Percentiles rank a stretch among this genome's conserved stretches.
These are phyloP conservation scores for Phalaenopsis equestris DNA, from an alignment of 106 monocot genomes.

Conservation along the genomic window DNA sequence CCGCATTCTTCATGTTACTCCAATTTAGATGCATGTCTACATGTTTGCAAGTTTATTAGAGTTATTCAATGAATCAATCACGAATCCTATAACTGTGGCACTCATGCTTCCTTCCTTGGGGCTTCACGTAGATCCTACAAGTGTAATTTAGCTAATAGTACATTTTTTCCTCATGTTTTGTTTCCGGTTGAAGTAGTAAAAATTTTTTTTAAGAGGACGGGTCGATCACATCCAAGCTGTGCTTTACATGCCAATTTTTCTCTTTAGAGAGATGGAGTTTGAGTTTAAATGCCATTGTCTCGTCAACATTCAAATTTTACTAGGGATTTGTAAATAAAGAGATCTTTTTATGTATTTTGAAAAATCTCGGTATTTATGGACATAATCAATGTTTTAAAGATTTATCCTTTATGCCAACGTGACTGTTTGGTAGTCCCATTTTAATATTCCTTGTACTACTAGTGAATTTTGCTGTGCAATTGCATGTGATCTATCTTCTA, in stretches of 20 bases:
- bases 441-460: neutral
- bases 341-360: neutral
- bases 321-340: neutral
- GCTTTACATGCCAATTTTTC: neutral
- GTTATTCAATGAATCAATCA: neutral
- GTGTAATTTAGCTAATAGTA: neutral
- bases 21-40: neutral
- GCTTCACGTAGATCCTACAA: neutral
- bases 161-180: neutral
- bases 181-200: constrained; percentile 60
- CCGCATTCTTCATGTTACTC: neutral
- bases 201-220: constrained; percentile 73
- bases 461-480: neutral
- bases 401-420: neutral
- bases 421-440: neutral
- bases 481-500: neutral
- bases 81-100: neutral
- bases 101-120: neutral
- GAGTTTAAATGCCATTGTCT: neutral
- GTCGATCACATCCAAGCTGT: constrained; percentile 51
- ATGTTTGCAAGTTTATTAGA: neutral
- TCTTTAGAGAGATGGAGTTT: neutral
- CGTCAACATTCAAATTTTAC: neutral
- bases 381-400: neutral
- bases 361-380: neutral